Evolutionary conservation across 306 rosid species (phyloP), one percentile per base, ranked within the genome.

Genomic region (Abrus precatorius): DNA sequence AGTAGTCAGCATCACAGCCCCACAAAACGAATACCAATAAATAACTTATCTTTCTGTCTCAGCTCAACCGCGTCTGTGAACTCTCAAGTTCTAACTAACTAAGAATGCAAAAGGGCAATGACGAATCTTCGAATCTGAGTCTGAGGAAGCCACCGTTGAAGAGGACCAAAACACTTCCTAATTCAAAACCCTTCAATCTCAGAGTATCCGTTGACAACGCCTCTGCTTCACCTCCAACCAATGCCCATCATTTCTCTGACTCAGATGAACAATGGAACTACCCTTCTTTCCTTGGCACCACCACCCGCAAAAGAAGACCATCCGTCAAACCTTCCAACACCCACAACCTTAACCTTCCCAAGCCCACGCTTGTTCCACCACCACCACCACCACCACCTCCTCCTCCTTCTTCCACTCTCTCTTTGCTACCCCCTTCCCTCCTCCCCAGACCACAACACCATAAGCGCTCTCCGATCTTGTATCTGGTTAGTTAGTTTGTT

Each of bases 221-320:
- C 9, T 13, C 65, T 2, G 1, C 82, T 30, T 0, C 76, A 1
- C 2, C 83, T 43, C 53, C 72, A 41, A 6, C 29, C 53, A 66
- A 65, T 20, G 85, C 82, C 1, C 85, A 83, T 3, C 87, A 85
- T 30, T 79, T 87, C 72, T 69, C 89, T n/a, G 83, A 91, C 70
- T 69, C 89, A 3, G 77, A 94, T 3, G 85, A 88, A 6, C 94
- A 92, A 48, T 92, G 90, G 90, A 85, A 90, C 70, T 91, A 84
- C 80, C 98, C 97, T 53, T 90, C 98, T 7, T 85, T 89, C 27
- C 91, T 94, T 1, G 92, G 97, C 30, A 87, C 90, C 4, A 80
- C 86, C 38, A 84, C 93, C 47, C 68, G 90, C 27, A 91, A 86
- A 36, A 73, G 86, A 54, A 81, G 77, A 64, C 81, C 50, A 33